Percentiles rank a stretch among this genome's conserved stretches.
These are phyloP conservation scores for Apiotrichum montevideense DNA, from an alignment of 1,284 basidiomycete species.

Conservation along the genomic window DNA sequence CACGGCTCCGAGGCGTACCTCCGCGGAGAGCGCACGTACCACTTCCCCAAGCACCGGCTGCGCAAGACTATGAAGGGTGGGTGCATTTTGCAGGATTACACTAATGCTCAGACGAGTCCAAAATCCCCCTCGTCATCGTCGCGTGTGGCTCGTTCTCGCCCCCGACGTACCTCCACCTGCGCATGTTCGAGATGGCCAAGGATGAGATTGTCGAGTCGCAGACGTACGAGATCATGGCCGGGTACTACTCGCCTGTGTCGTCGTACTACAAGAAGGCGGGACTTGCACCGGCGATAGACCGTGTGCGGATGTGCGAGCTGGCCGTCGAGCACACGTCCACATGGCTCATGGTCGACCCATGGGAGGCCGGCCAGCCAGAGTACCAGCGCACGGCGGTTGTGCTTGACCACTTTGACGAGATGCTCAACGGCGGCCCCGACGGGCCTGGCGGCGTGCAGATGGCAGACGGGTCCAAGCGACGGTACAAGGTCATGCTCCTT, in stretches of 20 bases:
- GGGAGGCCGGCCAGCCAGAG: slow-evolving; percentile 84
- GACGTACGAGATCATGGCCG: slow-evolving; percentile 86
- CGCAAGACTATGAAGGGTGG: slow-evolving; percentile 47
- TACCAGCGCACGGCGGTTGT: slow-evolving; percentile 95
- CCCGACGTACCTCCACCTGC: slow-evolving; percentile 56
- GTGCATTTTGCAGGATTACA: slow-evolving; percentile 4
- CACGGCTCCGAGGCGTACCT: slow-evolving; percentile 40
- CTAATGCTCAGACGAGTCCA: slow-evolving; percentile 43
- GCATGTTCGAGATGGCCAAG: slow-evolving; percentile 98
- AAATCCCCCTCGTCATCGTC: slow-evolving; percentile 50
- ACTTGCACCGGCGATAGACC: slow-evolving; percentile 68
- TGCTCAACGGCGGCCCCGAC: slow-evolving; percentile 62
- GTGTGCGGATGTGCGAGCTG: slow-evolving; percentile 81
- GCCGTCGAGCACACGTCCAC: slow-evolving; percentile 62
- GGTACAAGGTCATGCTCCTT: slow-evolving; percentile 74
- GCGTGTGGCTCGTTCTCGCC: slow-evolving; percentile 55
- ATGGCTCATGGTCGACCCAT: slow-evolving; percentile 81
- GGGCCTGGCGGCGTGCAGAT: slow-evolving; percentile 49
- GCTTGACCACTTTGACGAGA: slow-evolving; percentile 89
- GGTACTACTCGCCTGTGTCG: slow-evolving; percentile 86
- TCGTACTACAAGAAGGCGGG: slow-evolving; percentile 90
- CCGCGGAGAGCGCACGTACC: slow-evolving; percentile 34
- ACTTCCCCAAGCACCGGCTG: slow-evolving; percentile 47
- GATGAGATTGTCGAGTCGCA: slow-evolving; percentile 90
- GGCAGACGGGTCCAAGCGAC: slow-evolving; percentile 41